phyloP scores from a whole-genome alignment of 2,329 filamentous ascomycete species.

The Salinomyces thailandicus region DNA sequence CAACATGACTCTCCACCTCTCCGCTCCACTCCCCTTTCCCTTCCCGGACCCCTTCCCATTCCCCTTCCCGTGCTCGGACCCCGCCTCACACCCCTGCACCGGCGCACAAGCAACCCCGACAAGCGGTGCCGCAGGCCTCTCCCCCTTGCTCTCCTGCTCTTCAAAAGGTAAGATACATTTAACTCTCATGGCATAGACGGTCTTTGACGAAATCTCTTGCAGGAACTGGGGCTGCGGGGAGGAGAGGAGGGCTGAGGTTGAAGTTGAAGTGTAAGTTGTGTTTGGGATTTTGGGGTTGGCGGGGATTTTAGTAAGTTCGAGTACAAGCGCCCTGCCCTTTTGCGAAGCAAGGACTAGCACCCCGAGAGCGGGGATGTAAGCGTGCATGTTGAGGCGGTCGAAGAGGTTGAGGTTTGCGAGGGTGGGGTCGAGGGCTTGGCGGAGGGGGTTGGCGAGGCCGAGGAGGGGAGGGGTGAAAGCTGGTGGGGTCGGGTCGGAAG shows the following conservation, averaged over 20 bases:
- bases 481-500: too few relatives aligned
- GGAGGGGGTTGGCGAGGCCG: constrained; percentile 29
- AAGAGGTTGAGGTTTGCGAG: constrained; percentile 22
- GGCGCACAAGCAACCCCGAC: constrained; percentile 60
- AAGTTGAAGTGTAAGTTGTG: neutral
- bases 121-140: constrained; percentile 43
- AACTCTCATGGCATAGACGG: constrained; percentile 39
- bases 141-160: constrained; percentile 40
- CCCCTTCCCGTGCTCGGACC: too few relatives aligned
- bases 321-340: constrained; percentile 54
- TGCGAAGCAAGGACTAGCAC: constrained; percentile 57
- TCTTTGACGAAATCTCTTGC: constrained; percentile 10
- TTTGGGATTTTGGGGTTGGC: neutral
- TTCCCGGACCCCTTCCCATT: too few relatives aligned
- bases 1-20: constrained; percentile 57
- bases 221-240: constrained; percentile 8
- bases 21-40: constrained; percentile 18
- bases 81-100: constrained; percentile 41
- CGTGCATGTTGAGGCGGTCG: constrained; percentile 52
- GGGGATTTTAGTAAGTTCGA: constrained; percentile 46
- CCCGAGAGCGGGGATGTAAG: constrained; percentile 58
- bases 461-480: constrained; percentile 21
- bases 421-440: constrained; percentile 21
- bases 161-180: constrained; percentile 47
- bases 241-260: too few relatives aligned